phyloP scores from a whole-genome alignment of 2,329 filamentous ascomycete species.

The Plenodomus tracheiphilus region DNA sequence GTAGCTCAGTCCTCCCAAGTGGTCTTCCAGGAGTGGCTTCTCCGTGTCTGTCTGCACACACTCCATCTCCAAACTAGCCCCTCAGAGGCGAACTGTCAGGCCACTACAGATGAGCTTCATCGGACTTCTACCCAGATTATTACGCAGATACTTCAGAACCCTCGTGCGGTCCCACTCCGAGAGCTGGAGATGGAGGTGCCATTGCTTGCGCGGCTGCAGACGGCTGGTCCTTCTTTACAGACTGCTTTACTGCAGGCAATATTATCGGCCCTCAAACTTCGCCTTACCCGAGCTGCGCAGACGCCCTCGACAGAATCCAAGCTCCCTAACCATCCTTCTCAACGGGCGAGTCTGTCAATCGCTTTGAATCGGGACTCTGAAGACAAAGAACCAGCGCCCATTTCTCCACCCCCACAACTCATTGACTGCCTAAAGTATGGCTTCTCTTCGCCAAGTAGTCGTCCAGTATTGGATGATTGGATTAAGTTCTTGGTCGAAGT shows the following conservation, averaged over 20 bases:
- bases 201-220: constrained; percentile 69
- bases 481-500: constrained; percentile 81
- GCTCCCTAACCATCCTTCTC: constrained; percentile 17
- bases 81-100: constrained; percentile 40
- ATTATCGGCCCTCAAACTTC: constrained; percentile 71
- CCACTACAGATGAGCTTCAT: constrained; percentile 66
- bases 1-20: constrained; percentile 55
- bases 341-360: constrained; percentile 37
- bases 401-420: constrained; percentile 67
- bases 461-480: constrained; percentile 87
- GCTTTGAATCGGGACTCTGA: constrained; percentile 34
- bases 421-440: constrained; percentile 83
- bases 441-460: constrained; percentile 73
- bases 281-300: constrained; percentile 33
- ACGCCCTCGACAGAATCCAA: constrained; percentile 28
- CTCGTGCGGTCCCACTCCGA: constrained; percentile 62
- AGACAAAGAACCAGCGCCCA: constrained; percentile 37
- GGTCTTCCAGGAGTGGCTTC: constrained; percentile 66
- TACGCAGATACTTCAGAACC: constrained; percentile 67
- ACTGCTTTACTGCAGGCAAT: constrained; percentile 78
- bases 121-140: constrained; percentile 68
- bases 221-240: constrained; percentile 67
- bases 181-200: constrained; percentile 70
- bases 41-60: constrained; percentile 67
- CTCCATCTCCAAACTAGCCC: constrained; percentile 52